phyloP scores from a whole-genome alignment of 2,329 filamentous ascomycete genomes.

The Sporothrix dimorphospora region DNA sequence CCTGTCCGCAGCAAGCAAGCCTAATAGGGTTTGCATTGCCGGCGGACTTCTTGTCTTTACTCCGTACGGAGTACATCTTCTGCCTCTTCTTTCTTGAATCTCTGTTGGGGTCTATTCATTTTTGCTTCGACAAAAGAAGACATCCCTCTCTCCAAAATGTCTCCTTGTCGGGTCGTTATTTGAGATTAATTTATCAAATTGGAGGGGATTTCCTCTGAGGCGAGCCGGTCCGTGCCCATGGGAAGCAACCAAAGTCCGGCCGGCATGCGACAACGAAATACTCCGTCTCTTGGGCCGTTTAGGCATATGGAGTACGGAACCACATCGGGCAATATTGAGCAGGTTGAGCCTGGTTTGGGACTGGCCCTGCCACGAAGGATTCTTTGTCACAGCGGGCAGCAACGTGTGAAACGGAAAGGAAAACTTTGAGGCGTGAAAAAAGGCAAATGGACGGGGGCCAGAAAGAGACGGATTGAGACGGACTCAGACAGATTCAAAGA shows the following conservation, averaged over 20 bases:
- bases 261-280: background rate
- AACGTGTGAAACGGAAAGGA: background rate
- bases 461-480: no score
- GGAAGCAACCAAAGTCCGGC: background rate
- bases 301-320: constrained; percentile 7
- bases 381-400: background rate
- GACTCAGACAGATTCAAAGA: background rate
- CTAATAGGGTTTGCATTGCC: background rate
- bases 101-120: no score
- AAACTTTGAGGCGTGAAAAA: background rate
- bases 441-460: background rate
- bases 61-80: no score
- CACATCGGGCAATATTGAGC: background rate
- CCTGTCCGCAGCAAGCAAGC: background rate
- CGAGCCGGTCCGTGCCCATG: background rate
- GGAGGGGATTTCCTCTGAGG: background rate
- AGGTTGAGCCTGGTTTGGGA: background rate
- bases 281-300: background rate
- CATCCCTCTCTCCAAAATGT: background rate
- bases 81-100: background rate
- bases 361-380: constrained; percentile 1
- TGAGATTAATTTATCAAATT: background rate
- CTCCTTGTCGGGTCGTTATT: background rate
- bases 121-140: background rate
- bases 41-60: background rate